Conservation (phyloP, 73 alveolate species). For the Symbiodinium pilosum region DNA sequence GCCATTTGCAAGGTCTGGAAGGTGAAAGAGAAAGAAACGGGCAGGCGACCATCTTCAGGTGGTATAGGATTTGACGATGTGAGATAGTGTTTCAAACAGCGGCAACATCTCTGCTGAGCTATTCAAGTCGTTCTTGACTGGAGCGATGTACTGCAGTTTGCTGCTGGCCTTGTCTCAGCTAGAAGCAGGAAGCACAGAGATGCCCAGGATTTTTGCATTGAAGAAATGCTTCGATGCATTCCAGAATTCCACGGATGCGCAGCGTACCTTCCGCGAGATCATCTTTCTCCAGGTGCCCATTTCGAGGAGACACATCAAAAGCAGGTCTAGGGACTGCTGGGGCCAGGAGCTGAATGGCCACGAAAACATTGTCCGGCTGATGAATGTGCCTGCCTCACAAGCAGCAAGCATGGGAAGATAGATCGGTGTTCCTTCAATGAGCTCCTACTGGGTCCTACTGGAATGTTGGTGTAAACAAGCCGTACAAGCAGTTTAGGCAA, state of each 20-base stretch:
- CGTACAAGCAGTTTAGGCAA: too few species aligned
- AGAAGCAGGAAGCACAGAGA: too few species aligned
- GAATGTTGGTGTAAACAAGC: too few species aligned
- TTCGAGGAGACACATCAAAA: not conserved
- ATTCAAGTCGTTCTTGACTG: too few species aligned
- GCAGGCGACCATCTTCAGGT: too few species aligned
- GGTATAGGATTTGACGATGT: too few species aligned
- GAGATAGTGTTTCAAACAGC: too few species aligned
- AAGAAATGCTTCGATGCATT: slow-evolving; percentile 98
- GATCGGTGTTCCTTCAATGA: too few species aligned
- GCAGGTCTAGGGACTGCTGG: not conserved
- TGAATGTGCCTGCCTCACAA: slow-evolving; percentile 96
- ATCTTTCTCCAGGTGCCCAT: slow-evolving; percentile 97
- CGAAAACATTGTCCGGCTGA: slow-evolving; percentile 98
- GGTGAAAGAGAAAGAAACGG: slow-evolving; percentile 93
- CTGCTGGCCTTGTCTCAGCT: too few species aligned
- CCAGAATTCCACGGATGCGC: slow-evolving; percentile 98
- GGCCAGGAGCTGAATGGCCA: slow-evolving; percentile 98
- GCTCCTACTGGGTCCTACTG: too few species aligned
- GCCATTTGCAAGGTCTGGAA: slow-evolving; percentile 15
- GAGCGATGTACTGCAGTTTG: too few species aligned
- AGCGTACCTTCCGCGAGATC: slow-evolving; percentile 98
- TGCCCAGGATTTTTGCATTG: slow-evolving; percentile 96
- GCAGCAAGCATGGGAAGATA: not conserved
- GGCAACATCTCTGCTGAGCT: too few species aligned